Evolutionary conservation across 495 filamentous ascomycete genomes (phyloP), one percentile per base, ranked within the genome.

Genomic region (Chaetomium fimeti): DNA sequence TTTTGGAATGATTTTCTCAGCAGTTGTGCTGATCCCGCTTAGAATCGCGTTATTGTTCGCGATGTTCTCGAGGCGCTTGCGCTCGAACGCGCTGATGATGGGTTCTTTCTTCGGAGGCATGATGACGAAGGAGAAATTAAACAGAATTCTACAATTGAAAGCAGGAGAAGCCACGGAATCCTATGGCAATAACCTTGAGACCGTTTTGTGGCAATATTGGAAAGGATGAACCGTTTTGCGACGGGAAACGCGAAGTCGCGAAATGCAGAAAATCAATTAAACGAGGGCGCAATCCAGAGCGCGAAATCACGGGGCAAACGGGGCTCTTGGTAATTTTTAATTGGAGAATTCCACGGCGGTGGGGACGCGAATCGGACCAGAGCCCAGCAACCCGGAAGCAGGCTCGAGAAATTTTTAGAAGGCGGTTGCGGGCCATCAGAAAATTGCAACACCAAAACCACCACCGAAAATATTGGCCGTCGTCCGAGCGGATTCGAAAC

Each of bases 41-140:
- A 87, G 73, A 8, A 85, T 75, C 3, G 76, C 78, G 61, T 82
- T 76, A 69, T 87, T 86, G 0, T 74, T 73, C 22, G 78, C 80
- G 40, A 85, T 85, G 65, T 87, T 86, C 56, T 81, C 81, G 4
- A 80, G 75, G 0, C 84, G 80, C 48, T 80, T 79, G 61, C 75
- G 76, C 72, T 86, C 82, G 68, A 84, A 86, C 29, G 74, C 80
- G 70, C 79, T 84, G 72, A 84, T 82, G 29, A 64, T 66, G 1
- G 66, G 59, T 57, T 71, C 72, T 24, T 71, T 69, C 25, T 72
- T 69, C 2, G 60, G 65, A 20, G 69, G 62, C 73, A 75, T 75
- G 40, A 25, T 68, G 40, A 45, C 49, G 20, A n/a, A 8, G n/a
- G 27, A 32, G 22, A 55, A 6, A 18, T 16, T 15, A 52, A 11